Base-by-base conservation (phyloP, 345 rosid genomes). In the Lepidium africanum region DNA sequence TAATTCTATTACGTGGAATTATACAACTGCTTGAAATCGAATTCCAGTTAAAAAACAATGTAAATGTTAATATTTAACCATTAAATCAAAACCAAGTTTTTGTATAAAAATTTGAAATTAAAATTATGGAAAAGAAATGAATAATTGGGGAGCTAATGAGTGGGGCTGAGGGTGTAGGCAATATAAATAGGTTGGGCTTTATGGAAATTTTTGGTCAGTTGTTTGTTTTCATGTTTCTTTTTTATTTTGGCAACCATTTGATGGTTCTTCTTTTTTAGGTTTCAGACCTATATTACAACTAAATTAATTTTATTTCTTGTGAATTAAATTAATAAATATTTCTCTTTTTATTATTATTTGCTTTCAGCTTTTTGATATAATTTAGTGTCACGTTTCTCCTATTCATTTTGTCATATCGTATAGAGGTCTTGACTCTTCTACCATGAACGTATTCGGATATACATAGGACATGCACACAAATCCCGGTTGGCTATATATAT, bases 141-240 rank as follows among this genome's bases (percentile, higher is more conserved):
- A 40, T 19, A 40, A 43, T 58, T 48, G 65, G 50, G 36, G 7
- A 21, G 14, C 54, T 52, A 35, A 62, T 47, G 33, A 42, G 43
- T 42, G 62, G 38, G 47, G 30, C 62, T 52, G 6, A 52, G 10
- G 36, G 5, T 13, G 16, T 62, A 70, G 59, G 60, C 45, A 41
- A 69, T 59, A 50, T 19, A 62, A 71, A 61, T 43, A 62, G 63
- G 55, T 52, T 70, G 38, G 39, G 61, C 13, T 63, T 72, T 72
- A 47, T 39, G 59, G 51, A 72, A 54, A 55, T 55, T 37, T 16
- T 25, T 64, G 48, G 65, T 63, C 76, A 55, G 57, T 23, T 45
- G 63, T 19, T 30, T 53, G 13, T 65, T 51, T 64, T 38, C 23
- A 37, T 64, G 46, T 64, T 58, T 60, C 53, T 23, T 59, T 30